Evolutionary conservation across 2,329 filamentous ascomycete species (phyloP), one percentile per base, ranked within the genome.

Genomic region (Sarocladium kiliense): DNA sequence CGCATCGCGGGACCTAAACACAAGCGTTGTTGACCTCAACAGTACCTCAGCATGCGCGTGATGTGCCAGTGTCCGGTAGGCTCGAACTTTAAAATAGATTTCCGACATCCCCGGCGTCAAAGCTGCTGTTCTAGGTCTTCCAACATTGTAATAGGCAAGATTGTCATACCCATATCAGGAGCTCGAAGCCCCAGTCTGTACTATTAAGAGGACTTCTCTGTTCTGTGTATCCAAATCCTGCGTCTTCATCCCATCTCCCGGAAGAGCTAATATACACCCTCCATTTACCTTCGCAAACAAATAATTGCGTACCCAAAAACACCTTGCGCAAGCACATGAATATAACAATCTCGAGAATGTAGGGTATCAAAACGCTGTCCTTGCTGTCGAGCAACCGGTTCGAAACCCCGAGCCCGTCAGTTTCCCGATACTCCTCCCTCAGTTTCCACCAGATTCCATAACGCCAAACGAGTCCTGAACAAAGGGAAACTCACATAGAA

Each of bases 1-100:
- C 47, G 47, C 26, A 51, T 51, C 47, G 47, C 47, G 47, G 47
- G 47, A 51, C 30, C 47, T 51, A 51, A 36, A n/a, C 12, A 34
- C 47, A 51, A 51, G 47, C 30, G 47, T 47, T 23, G 19, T 12
- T 7, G 7, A 39, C 36, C 9, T 39, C 36, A 39, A 39, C 30
- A 32, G 37, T 41, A 9, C 37, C 6, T 18, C 6, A 5, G 14
- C 37, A 41, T 41, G 37, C 6, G 7, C 7, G 14, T 41, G 7
- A 5, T 41, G 7, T 12, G 7, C 37, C 37, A 19, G 6, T 9
- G 18, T 6, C 37, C 16, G 42, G 42, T 19, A 12, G 30, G 30
- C 19, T 42, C 37, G n/a, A 42, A 42, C 16, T 16, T 42, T n/a
- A 42, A 42, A 42, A 42, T 42, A 21, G 37, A n/a, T 36, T 10